These are phyloP conservation scores for Cladosporium cucumerinum DNA, from an alignment of 2,329 filamentous ascomycete species.

Conservation along the genomic window DNA sequence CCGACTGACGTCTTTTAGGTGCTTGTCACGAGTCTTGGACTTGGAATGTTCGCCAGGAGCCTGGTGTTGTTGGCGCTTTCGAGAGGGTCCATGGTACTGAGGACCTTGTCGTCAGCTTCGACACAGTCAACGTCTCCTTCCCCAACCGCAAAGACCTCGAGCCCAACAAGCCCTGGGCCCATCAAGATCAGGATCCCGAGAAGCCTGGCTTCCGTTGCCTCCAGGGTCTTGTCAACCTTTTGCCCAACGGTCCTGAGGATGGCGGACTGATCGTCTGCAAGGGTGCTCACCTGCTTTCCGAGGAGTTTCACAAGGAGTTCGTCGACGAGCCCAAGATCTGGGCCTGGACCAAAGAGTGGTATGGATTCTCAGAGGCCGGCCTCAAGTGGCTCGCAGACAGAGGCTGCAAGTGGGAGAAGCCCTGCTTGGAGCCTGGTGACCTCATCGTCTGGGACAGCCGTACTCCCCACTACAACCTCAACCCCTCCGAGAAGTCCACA, in stretches of 20 bases:
- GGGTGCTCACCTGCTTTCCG: conserved; percentile 32
- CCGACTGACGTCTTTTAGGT: neutral
- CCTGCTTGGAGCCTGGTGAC: conserved; percentile 29
- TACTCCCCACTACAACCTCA: conserved; percentile 31
- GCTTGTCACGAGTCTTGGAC: conserved; percentile 42
- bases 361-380: conserved; percentile 26
- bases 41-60: conserved; percentile 41
- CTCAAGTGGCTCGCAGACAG: conserved; percentile 26
- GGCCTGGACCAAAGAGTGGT: conserved; percentile 29
- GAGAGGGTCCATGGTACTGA: conserved; percentile 41
- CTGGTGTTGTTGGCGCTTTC: conserved; percentile 38
- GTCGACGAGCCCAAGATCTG: conserved; percentile 22
- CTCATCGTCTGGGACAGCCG: conserved; percentile 29
- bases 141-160: conserved; percentile 28
- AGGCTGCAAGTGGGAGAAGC: conserved; percentile 28
- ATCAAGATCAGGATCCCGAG: conserved; percentile 42
- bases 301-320: conserved; percentile 35
- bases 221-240: conserved; percentile 51
- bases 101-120: conserved; percentile 50
- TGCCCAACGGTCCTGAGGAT: conserved; percentile 37
- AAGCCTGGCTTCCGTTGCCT: conserved; percentile 50
- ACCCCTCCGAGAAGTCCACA: conserved; percentile 11
- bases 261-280: conserved; percentile 39
- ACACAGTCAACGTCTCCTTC: conserved; percentile 46
- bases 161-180: conserved; percentile 29